A percentile compares a stretch with the other conserved stretches of the same genome.
These are phyloP conservation scores for Acer campestre DNA, from an alignment of 345 rosid genomes.

Conservation along the genomic window DNA sequence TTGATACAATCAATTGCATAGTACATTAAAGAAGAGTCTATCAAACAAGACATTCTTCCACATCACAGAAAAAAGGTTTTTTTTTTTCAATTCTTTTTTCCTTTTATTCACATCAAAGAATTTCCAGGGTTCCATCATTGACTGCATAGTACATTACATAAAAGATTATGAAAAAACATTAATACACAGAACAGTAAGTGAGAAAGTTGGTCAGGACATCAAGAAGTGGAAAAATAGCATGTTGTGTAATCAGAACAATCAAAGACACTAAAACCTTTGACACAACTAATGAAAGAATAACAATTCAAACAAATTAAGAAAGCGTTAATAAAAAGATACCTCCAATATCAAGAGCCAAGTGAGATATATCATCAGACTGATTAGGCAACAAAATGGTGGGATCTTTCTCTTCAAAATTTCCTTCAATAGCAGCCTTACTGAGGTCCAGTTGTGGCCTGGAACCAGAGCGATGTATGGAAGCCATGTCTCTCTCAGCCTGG, in stretches of 20 bases:
- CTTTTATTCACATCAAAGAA: not conserved
- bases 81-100: not conserved
- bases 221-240: not conserved
- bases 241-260: not conserved
- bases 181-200: not conserved
- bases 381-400: slow-evolving; percentile 96
- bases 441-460: slow-evolving; percentile 97
- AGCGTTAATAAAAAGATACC: slow-evolving; percentile 42
- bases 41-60: not conserved
- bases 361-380: slow-evolving; percentile 97
- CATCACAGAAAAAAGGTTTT: not conserved
- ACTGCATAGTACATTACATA: not conserved
- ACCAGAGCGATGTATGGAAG: slow-evolving; percentile 85
- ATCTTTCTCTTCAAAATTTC: slow-evolving; percentile 86
- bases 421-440: slow-evolving; percentile 96
- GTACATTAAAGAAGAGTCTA: not conserved
- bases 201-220: not conserved
- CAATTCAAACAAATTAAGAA: not conserved
- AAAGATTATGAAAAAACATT: not conserved
- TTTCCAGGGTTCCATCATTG: not conserved
- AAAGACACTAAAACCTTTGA: not conserved
- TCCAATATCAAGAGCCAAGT: slow-evolving; percentile 96
- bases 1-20: not conserved
- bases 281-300: not conserved
- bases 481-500: slow-evolving; percentile 67